Evolutionary conservation across 2,329 filamentous ascomycete genomes (phyloP), one percentile per base, ranked within the genome.

Genomic region (Diaporthe ilicicola): DNA sequence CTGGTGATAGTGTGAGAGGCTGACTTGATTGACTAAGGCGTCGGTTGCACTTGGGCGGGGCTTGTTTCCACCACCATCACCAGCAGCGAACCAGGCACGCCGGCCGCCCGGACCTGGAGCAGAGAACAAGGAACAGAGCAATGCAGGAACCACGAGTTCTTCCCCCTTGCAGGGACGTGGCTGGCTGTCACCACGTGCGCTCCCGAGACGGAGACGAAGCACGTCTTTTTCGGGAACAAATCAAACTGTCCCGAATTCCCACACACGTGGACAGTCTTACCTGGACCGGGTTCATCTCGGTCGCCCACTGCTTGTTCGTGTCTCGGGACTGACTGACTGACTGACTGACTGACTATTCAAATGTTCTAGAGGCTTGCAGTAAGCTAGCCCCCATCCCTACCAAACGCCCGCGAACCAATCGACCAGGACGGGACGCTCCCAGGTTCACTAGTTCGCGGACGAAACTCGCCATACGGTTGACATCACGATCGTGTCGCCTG

Each of bases 141-240:
- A 48, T 62, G 59, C 59, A 62, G 59, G 59, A 62, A 62, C 59
- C 42, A 48, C 39, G 48, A 29, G 29, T 42, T 62, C n/a, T n/a
- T n/a, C n/a, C n/a, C n/a, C 9, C 29, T 64, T 64, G 27, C 59
- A 62, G 59, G 59, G 59, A 42, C 59, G 29, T 62, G 59, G 59
- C 56, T 62, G 59, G 42, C 59, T 50, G 59, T 64, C 44, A 48
- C 59, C 59, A 64, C 59, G 59, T 64, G 59, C n/a, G 59, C n/a
- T 64, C 59, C 59, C 59, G 59, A 50, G 59, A 64, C 59, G 32
- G 9, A n/a, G n/a, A n/a, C n/a, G n/a, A 44, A 64, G 59, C 29
- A 12, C 12, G 34, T 50, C 42, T 34, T 34, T 34, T 48, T 62
- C 59, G 59, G 48, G 59, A 62, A 62, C 59, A 48, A 62, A 62